Evolutionary conservation across 495 filamentous ascomycete genomes (phyloP), one percentile per base, ranked within the genome.

Genomic region (Usnea hakonensis): DNA sequence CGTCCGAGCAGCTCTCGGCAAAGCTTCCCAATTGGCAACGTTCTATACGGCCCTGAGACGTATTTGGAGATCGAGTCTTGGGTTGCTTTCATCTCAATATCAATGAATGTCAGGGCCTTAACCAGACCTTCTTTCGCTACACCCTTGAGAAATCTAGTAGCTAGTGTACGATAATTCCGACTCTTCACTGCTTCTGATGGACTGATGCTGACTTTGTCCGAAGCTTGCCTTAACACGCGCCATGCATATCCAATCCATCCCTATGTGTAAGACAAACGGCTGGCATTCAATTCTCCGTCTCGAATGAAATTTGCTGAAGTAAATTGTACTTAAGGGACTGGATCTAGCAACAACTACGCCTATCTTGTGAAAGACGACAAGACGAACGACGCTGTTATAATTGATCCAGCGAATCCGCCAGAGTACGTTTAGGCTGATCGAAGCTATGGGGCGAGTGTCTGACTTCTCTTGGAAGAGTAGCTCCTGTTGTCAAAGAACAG

Each of bases 211-310:
- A 65, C 44, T 16, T 19, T 14, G 7, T 23, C 8, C 46, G 26
- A 55, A 68, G 65, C 63, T 68, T 41, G 40, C 63, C 28, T 38
- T 57, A 36, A 71, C 68, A 14, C 73, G 78, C 71, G 73, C 78
- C 66, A 98, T 98, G 94, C 91, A 97, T 86, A 88, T 98, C 75
- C 85, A 91, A 73, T 91, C 90, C 60, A 96, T 98, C 78, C 94
- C 94, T 38, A 98, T 97, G 94, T 97, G 93, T 96, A 85, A 70
- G 89, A 82, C 23, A 17, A 41, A 60, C 38, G 6, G 40, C 44
- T 62, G 43, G 26, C 48, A 44, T 62, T 9, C 37, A 17, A 40
- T 38, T 28, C 38, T 65, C 37, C 46, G 48, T 67, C 33, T 50
- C 1, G 8, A 28, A 14, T 28, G 17, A 50, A 33, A 23, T 13